Conservation (phyloP, 331 rosid genomes). For the Stylosanthes scabra region DNA sequence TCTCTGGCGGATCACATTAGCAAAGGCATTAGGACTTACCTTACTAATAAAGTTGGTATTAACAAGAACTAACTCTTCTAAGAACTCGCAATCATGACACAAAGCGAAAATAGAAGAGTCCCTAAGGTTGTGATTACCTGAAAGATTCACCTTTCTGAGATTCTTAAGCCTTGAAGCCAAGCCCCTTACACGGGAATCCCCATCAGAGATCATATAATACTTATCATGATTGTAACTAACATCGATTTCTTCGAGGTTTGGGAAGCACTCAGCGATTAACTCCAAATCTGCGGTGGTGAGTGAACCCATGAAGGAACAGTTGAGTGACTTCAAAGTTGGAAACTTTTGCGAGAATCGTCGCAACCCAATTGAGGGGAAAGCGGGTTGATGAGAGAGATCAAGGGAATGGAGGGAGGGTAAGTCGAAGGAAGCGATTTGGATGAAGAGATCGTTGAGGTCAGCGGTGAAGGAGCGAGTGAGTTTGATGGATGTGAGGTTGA, state of each 20-base stretch:
- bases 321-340: slow-evolving; percentile 43
- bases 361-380: slow-evolving; percentile 46
- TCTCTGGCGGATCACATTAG: slow-evolving; percentile 42
- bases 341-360: slow-evolving; percentile 32
- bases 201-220: too few species aligned
- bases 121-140: slow-evolving; percentile 55
- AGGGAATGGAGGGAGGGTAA: slow-evolving; percentile 53
- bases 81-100: slow-evolving; percentile 46
- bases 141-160: slow-evolving; percentile 60
- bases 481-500: slow-evolving; percentile 30
- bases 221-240: slow-evolving; percentile 31
- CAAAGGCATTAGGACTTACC: slow-evolving; percentile 53
- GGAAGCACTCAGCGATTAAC: slow-evolving; percentile 50
- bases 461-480: neutral
- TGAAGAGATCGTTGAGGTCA: slow-evolving; percentile 26
- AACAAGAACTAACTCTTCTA: slow-evolving; percentile 49
- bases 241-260: slow-evolving; percentile 64
- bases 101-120: slow-evolving; percentile 49
- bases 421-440: slow-evolving; percentile 41
- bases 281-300: slow-evolving; percentile 39
- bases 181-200: slow-evolving; percentile 46
- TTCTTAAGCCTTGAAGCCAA: slow-evolving; percentile 47
- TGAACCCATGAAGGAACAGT: slow-evolving; percentile 40
- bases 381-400: slow-evolving; percentile 39
- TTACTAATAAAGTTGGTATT: slow-evolving; percentile 44